Evolutionary conservation across 78 protist species (phyloP), one percentile per base, ranked within the genome.

Genomic region (Polysphondylium violaceum): DNA sequence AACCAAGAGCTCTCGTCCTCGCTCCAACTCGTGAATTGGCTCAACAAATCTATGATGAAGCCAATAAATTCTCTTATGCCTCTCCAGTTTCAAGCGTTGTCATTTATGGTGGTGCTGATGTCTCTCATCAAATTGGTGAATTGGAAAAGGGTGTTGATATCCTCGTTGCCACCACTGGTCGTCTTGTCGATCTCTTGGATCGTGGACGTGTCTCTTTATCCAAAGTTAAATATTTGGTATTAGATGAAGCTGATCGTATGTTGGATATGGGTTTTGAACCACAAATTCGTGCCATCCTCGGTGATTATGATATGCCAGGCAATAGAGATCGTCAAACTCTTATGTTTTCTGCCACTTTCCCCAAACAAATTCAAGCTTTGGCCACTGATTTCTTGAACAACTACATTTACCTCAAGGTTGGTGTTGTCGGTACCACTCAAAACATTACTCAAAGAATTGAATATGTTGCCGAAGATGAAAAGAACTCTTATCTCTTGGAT

Each of bases 261-360:
- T 95, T 99, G 35, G 99, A 99, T 92, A 99, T 99, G 99, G 99
- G 99, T 38, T 99, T 99, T 64, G 99, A 97, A 94, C 99, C 99
- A 33, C 99, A 97, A 83, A 98, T 99, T 63, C 96, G 99, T 40
- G 89, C 74, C 19, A 98, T 99, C 53, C 98, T 97, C 25, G 95
- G 94, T 55, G 68, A 90, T 51, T 76, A 77, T 19, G 97, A 86
- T 89, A 97, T 99, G 99, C 97, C 98, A 8, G 73, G 51, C 1
- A 19, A 40, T 27, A 88, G 55, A 17, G 72, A 58, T 23, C 85
- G 99, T 17, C 99, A 98, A 79, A 99, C 99, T 6, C 95, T 98
- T 35, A 97, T 99, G 99, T 99, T 98, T 85, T 93, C 98, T 4
- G 99, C 99, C 17, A 99, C 99, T 1, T 99, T 98, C 90, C 99